Evolutionary conservation across 1,284 basidiomycete genomes (phyloP).

Genomic region (Volvariella volvacea): DNA sequence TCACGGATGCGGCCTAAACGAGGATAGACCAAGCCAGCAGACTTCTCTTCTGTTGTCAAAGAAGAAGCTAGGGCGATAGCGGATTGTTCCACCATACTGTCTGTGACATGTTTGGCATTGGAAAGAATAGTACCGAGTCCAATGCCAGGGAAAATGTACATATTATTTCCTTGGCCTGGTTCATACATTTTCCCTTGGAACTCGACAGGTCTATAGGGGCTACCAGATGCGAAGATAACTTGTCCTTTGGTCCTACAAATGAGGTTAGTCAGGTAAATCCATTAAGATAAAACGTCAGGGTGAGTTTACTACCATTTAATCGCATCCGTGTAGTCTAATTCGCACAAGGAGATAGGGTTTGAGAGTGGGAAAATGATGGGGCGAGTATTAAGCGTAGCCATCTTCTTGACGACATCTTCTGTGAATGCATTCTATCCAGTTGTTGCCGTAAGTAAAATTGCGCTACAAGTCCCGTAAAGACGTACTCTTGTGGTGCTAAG

Average conservation of each 20-base stretch:
- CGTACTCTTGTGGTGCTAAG: constrained; percentile 64
- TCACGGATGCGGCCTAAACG: constrained; percentile 61
- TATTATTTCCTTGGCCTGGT: constrained; percentile 80
- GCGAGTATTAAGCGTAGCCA: constrained; percentile 64
- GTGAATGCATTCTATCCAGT: constrained; percentile 59
- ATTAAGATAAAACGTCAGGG: not conserved
- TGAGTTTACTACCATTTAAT: constrained; percentile 45
- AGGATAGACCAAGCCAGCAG: constrained; percentile 53
- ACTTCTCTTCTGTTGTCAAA: constrained; percentile 54
- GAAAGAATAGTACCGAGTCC: constrained; percentile 67
- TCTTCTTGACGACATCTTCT: constrained; percentile 59
- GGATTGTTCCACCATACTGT: constrained; percentile 54
- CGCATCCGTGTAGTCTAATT: constrained; percentile 69
- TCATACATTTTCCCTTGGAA: constrained; percentile 50
- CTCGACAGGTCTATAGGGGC: constrained; percentile 61
- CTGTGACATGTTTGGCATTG: constrained; percentile 52
- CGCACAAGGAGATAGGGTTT: constrained; percentile 69
- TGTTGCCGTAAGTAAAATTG: constrained; percentile 4
- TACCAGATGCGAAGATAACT: constrained; percentile 77
- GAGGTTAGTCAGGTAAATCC: not conserved
- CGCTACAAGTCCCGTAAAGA: not conserved
- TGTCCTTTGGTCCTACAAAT: constrained; percentile 46
- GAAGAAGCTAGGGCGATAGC: constrained; percentile 60
- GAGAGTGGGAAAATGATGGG: constrained; percentile 86
- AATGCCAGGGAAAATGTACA: constrained; percentile 61